Evolutionary conservation across 2,329 filamentous ascomycete genomes (phyloP).

Genomic region (Monilinia aucupariae): DNA sequence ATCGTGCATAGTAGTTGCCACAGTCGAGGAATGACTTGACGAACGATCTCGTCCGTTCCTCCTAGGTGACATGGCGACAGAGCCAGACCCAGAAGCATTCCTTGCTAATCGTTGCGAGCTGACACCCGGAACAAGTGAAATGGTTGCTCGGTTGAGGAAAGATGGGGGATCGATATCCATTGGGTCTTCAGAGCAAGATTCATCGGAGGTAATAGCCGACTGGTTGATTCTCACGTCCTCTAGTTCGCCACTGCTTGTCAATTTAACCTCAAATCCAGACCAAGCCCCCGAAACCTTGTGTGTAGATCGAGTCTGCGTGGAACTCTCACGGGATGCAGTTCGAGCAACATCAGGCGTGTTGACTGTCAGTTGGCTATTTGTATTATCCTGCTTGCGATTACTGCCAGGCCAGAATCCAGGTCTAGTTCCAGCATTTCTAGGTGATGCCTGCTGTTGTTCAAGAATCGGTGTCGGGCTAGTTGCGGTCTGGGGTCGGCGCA

Average conservation of each 20-base stretch:
- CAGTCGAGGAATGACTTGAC: background rate
- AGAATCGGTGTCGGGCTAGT: too few relatives aligned
- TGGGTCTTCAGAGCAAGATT: background rate
- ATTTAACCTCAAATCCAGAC: background rate
- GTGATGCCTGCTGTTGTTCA: too few relatives aligned
- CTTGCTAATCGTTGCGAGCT: background rate
- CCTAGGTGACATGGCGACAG: background rate
- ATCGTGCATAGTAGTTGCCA: background rate
- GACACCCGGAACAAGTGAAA: background rate
- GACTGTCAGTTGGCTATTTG: background rate
- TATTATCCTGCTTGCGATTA: too few relatives aligned
- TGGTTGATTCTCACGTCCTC: background rate
- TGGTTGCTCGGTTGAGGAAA: too few relatives aligned
- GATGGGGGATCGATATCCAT: background rate
- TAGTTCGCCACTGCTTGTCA: background rate
- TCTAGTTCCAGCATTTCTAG: too few relatives aligned
- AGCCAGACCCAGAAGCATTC: background rate
- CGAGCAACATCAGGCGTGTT: background rate
- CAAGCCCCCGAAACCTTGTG: background rate
- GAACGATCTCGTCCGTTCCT: background rate
- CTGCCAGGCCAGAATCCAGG: background rate
- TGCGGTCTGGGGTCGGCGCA: background rate
- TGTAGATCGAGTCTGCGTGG: background rate
- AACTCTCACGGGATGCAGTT: background rate
- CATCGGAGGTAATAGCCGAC: background rate